These are phyloP conservation scores for Verticillium zaregamsianum DNA, from an alignment of 2,329 filamentous ascomycete species.

Conservation along the genomic window DNA sequence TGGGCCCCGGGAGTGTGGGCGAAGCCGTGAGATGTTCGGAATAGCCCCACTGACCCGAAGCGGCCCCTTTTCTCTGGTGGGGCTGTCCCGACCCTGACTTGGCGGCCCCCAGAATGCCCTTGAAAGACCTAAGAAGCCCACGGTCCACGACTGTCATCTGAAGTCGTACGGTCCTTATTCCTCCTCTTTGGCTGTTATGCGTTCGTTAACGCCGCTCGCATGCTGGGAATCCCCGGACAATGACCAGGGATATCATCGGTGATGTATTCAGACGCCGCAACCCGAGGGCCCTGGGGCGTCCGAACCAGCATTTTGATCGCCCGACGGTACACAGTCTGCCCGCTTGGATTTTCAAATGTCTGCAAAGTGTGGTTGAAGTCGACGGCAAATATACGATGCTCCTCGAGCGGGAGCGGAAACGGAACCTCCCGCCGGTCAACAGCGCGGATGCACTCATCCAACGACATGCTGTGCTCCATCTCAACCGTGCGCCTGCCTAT, in stretches of 20 bases:
- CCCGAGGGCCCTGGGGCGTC: not conserved
- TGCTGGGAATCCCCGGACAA: not conserved
- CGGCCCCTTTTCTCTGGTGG: no score
- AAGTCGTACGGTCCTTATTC: no score
- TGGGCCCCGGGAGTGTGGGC: not conserved
- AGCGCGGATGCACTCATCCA: not conserved
- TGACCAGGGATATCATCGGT: conserved; percentile 3
- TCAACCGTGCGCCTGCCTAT: conserved; percentile 6
- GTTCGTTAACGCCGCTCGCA: not conserved
- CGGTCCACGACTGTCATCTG: no score
- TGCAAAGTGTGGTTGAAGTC: conserved; percentile 5
- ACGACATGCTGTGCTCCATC: conserved; percentile 5
- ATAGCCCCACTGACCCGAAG: not conserved
- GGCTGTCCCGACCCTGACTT: no score
- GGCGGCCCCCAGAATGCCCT: no score
- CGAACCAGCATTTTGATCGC: conserved; percentile 1
- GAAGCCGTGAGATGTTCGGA: not conserved
- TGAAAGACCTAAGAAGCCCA: no score
- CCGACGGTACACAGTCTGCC: conserved; percentile 3
- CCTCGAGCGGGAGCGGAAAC: conserved; percentile 4
- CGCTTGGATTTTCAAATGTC: not conserved
- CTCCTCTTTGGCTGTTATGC: not conserved
- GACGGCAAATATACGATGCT: not conserved
- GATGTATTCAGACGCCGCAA: conserved; percentile 3
- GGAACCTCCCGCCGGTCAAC: conserved; percentile 1